Base-by-base conservation (phyloP, 768 basidiomycete genomes). In the Auriscalpium orientale region DNA sequence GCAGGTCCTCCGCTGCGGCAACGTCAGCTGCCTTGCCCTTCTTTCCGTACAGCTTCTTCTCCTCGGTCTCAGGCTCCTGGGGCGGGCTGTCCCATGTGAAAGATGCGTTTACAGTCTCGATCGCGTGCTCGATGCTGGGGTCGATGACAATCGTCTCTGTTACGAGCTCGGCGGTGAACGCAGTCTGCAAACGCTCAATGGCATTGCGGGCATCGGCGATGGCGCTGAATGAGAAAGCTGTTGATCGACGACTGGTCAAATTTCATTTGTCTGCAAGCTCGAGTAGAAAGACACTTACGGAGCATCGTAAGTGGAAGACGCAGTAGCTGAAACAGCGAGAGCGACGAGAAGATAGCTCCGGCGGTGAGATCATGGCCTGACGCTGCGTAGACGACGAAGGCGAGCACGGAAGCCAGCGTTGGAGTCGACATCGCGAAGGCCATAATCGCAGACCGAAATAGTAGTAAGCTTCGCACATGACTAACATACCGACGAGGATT, bases 71-170 rank as follows among this genome's bases (percentile, higher is more conserved):
- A 4, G 28, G 28, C 44, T 82, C 78, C 1, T 80, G 79, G 0
- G 85, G 83, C 1, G 87, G 81, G 4, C 83, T 78, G 63, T 97
- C 94, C 95, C 95, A 98, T 1, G 83, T 83, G 71, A 95, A 95
- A 11, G 83, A 79, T 6, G 83, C 92, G 53, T 79, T 75, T 49
- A 80, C 73, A 46, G 91, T 79, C 55, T 79, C 76, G 53, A 97
- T 64, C 2, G 91, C 95, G 35, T 73, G 68, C n/a, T 81, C 74
- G 33, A 89, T 67, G 13, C 74, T 65, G 1, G 68, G 68, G 62
- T 93, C 83, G 15, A 83, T 70, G 5, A 73, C 64, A 51, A 81
- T 77, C 0, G 76, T 78, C 48, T 87, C 82, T 4, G 79, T 75
- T 8, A 89, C 73, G 7, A 82, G 72, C 66, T 98, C 94, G 1